Evolutionary conservation across 495 filamentous ascomycete species (phyloP).

Genomic region (Aspergillus biplanus): DNA sequence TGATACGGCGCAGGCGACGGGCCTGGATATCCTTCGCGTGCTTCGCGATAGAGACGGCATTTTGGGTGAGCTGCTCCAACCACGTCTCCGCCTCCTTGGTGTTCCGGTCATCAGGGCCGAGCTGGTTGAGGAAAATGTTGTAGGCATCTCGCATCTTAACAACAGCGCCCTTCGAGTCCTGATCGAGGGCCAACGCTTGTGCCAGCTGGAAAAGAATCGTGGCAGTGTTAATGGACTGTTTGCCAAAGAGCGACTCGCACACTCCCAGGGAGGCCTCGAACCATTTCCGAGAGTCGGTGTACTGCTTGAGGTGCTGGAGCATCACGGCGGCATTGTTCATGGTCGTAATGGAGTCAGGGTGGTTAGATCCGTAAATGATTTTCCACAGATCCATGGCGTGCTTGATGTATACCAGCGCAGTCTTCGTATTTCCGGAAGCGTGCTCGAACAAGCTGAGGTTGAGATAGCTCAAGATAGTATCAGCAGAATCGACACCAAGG

Average conservation of each 20-base stretch:
- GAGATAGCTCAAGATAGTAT: constrained; percentile 92
- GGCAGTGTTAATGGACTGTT: constrained; percentile 87
- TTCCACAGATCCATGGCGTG: constrained; percentile 97
- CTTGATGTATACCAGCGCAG: constrained; percentile 81
- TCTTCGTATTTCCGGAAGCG: constrained; percentile 81
- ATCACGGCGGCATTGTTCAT: constrained; percentile 99
- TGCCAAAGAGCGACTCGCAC: constrained; percentile 85
- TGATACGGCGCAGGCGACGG: constrained; percentile 64
- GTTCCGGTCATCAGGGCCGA: constrained; percentile 88
- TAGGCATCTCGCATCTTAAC: constrained; percentile 92
- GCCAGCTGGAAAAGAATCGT: constrained; percentile 96
- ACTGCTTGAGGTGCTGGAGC: constrained; percentile 91
- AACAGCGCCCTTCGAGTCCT: constrained; percentile 88
- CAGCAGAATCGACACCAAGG: constrained; percentile 87
- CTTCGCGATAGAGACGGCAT: constrained; percentile 90
- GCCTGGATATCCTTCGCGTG: constrained; percentile 85
- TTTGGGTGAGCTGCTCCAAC: constrained; percentile 95
- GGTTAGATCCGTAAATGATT: constrained; percentile 88
- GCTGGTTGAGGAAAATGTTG: constrained; percentile 85
- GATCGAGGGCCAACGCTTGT: constrained; percentile 89
- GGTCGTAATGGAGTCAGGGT: constrained; percentile 97
- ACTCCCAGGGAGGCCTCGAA: constrained; percentile 89
- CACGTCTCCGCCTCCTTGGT: constrained; percentile 93
- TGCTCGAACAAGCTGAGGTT: constrained; percentile 97
- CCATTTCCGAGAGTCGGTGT: constrained; percentile 91